Evolutionary conservation across 2,329 filamentous ascomycete genomes (phyloP).

Genomic region (Coniosporium tulheliwenetii): DNA sequence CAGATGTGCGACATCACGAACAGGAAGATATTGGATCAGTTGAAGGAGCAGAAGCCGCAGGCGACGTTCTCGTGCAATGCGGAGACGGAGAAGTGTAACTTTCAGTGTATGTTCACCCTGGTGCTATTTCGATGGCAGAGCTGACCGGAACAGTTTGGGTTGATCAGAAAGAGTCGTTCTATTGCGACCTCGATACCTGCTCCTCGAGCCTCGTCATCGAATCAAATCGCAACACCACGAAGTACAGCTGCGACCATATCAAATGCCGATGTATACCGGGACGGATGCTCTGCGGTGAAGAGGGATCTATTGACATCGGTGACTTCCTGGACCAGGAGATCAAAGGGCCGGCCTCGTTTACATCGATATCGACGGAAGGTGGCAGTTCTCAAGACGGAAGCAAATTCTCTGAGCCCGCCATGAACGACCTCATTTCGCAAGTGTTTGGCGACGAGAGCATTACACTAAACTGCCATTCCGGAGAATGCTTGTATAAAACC

Average conservation of each 20-base stretch:
- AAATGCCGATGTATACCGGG: conserved; percentile 77
- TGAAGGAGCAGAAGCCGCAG: conserved; percentile 74
- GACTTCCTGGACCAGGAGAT: conserved; percentile 77
- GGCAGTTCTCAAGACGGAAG: conserved; percentile 53
- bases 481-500: conserved; percentile 86
- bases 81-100: conserved; percentile 66
- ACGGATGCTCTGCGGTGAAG: conserved; percentile 85
- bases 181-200: conserved; percentile 77
- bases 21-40: conserved; percentile 73
- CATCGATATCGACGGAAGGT: conserved; percentile 42
- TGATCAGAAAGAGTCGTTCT: conserved; percentile 86
- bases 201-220: conserved; percentile 53
- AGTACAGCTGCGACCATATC: conserved; percentile 72
- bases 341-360: conserved; percentile 74
- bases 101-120: conserved; percentile 55
- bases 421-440: conserved; percentile 76
- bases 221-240: conserved; percentile 60
- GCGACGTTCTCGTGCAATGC: conserved; percentile 87
- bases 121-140: background rate
- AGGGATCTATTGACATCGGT: conserved; percentile 78
- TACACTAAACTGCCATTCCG: conserved; percentile 62
- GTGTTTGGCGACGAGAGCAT: conserved; percentile 92
- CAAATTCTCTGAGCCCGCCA: conserved; percentile 76
- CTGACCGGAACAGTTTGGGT: conserved; percentile 60
- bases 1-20: conserved; percentile 98